A percentile compares a stretch with the other conserved stretches of the same genome.
phyloP scores from a whole-genome alignment of 352 stramenopile species.

The Phytophthora palmivora region DNA sequence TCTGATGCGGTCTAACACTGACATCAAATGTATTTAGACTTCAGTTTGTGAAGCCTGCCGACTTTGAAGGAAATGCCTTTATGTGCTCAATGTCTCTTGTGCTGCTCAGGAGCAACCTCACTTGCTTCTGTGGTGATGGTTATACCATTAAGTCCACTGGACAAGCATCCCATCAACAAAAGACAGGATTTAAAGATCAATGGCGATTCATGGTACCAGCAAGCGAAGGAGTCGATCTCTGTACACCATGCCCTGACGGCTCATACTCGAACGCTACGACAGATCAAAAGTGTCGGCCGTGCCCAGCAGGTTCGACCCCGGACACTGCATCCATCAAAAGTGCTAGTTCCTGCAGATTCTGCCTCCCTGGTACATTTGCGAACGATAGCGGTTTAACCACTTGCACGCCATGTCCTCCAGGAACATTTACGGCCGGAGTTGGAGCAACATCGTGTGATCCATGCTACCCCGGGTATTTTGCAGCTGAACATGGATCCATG shows the following conservation, averaged over 20 bases:
- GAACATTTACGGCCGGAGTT: conserved; percentile 38
- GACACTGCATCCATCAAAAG: not conserved
- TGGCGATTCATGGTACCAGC: conserved; percentile 10
- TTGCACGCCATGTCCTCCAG: conserved; percentile 45
- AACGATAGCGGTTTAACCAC: conserved; percentile 34
- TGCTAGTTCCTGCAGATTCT: conserved; percentile 37
- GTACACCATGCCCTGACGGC: conserved; percentile 42
- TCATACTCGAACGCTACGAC: conserved; percentile 61
- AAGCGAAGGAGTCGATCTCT: conserved; percentile 26
- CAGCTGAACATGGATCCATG: conserved; percentile 24
- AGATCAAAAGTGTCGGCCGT: conserved; percentile 44
- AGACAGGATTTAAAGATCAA: not conserved
- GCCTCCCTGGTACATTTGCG: conserved; percentile 53
- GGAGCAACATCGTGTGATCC: conserved; percentile 43
- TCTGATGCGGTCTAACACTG: not conserved
- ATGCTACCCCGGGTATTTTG: conserved; percentile 56
- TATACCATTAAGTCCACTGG: conserved; percentile 15
- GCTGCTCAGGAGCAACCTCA: conserved; percentile 33
- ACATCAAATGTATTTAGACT: conserved; percentile 14
- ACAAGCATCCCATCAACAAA: not conserved
- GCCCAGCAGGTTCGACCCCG: conserved; percentile 37
- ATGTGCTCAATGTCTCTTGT: conserved; percentile 20
- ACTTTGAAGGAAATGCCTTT: conserved; percentile 30
- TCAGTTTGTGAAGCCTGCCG: conserved; percentile 13
- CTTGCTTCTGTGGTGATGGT: conserved; percentile 43